Base-by-base conservation (phyloP, 305 asterid genomes). In the Fraxinus sp. region DNA sequence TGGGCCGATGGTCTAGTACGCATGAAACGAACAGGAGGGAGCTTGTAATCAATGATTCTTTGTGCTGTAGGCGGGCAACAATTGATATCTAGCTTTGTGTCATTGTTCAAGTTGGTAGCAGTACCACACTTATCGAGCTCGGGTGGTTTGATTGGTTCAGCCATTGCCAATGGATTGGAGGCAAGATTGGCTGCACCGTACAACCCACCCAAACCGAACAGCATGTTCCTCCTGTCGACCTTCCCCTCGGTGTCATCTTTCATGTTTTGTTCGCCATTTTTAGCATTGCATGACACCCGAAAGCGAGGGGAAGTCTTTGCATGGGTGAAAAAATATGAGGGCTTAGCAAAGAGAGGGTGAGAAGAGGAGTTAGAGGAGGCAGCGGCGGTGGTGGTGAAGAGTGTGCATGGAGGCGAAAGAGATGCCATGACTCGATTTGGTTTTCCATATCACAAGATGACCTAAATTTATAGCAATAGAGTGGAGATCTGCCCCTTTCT, bases 181-280 rank as follows among this genome's bases (percentile, higher is more conserved):
- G 77, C 64, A 4, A 90, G 87, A 86, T 7, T 87, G 13, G 91
- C 79, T 0, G 90, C 90, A 24, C 96, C 91, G 26, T 92, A 90
- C 3, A 93, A 83, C 30, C 95, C 93, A 26, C 97, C 92, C 32
- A 92, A 68, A 0, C 94, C 96, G 3, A 92, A 68, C 20, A 93
- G 90, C 82, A 91, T 43, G 82, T 90, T 87, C 77, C 93, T 88
- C 82, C 96, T 78, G 43, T 91, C 94, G 0, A 89, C 75, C 77
- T 83, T 86, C 7, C 75, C 72, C 8, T 7, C 22, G 41, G 43
- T 41, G 75, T 75, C 24, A 30, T 84, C 70, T 0, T 1, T 14
- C 59, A 10, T 13, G 7, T 46, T 55, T 68, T 70, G 74, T 16
- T 88, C 81, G 10, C 39, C 79, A 4, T 83, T 46, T 20, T 20